phyloP scores from a whole-genome alignment of 2,329 filamentous ascomycete genomes.

The Trichoderma lentiforme region DNA sequence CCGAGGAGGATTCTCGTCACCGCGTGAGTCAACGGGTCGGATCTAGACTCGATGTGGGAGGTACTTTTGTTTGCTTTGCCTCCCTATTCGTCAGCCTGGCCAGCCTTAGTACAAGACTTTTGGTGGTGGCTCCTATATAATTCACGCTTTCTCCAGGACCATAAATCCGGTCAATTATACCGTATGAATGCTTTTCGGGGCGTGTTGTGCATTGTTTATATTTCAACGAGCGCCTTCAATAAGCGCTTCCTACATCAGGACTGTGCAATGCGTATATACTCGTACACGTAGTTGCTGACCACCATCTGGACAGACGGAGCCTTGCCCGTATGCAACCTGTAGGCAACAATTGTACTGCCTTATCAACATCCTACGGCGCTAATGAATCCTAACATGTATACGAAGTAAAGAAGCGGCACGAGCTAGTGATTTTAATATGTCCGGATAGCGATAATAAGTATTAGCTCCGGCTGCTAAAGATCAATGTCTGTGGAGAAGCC shows the following conservation, averaged over 20 bases:
- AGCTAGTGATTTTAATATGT: not conserved
- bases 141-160: not conserved
- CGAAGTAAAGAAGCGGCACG: not conserved
- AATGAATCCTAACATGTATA: not conserved
- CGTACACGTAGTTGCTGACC: not conserved
- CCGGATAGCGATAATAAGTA: not conserved
- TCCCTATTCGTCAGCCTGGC: not conserved
- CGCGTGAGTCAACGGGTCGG: conserved; percentile 3
- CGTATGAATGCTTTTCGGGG: not conserved
- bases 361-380: not conserved
- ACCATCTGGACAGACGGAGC: not conserved
- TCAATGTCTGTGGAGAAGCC: not conserved
- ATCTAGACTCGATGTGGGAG: conserved; percentile 10
- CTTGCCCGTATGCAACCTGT: not conserved
- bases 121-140: not conserved
- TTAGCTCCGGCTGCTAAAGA: not conserved
- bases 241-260: not conserved
- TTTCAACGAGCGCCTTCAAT: not conserved
- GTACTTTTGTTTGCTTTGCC: not conserved
- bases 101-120: not conserved
- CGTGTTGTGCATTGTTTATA: not conserved
- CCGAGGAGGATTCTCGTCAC: not conserved
- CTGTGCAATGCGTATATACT: not conserved
- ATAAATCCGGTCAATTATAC: not conserved
- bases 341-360: not conserved